Percentiles rank a stretch among this genome's conserved stretches.
Conservation (phyloP, 441 rosid genomes). For the Syzygium malaccense region DNA sequence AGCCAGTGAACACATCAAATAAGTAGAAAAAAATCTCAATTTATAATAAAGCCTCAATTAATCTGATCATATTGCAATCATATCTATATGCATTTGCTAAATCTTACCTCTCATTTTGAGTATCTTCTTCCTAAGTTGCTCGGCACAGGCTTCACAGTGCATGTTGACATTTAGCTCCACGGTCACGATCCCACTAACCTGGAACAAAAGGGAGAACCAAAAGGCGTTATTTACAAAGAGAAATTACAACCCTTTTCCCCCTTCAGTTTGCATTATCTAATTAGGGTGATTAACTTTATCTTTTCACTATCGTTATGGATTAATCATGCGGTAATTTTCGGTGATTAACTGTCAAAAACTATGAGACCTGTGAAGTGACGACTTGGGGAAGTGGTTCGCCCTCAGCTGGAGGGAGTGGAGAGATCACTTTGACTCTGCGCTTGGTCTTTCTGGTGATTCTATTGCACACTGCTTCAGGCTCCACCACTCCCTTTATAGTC, state of each 20-base stretch:
- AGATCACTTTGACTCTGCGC: slow-evolving; percentile 59
- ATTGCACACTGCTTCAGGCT: slow-evolving; percentile 68
- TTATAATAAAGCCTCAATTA: not conserved
- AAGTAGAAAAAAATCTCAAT: not conserved
- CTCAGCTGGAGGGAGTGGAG: slow-evolving; percentile 70
- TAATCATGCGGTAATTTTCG: not conserved
- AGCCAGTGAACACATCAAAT: not conserved
- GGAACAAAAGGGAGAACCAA: not conserved
- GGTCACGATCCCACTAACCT: slow-evolving; percentile 48
- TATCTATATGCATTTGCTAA: not conserved
- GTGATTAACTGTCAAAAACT: not conserved
- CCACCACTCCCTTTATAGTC: slow-evolving; percentile 66
- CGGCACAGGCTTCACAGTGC: slow-evolving; percentile 95
- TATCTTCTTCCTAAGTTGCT: slow-evolving; percentile 72
- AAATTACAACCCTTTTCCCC: not conserved
- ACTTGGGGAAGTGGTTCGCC: slow-evolving; percentile 69
- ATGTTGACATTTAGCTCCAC: slow-evolving; percentile 82
- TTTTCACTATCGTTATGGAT: not conserved
- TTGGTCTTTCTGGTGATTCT: slow-evolving; percentile 71
- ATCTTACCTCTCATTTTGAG: slow-evolving; percentile 84
- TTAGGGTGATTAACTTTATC: not conserved
- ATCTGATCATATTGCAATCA: not conserved
- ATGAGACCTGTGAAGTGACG: slow-evolving; percentile 51
- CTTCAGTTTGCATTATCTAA: not conserved
- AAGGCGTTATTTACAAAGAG: not conserved